These are phyloP conservation scores for Theileria orientalis DNA, from an alignment of 169 alveolate genomes.

Conservation along the genomic window DNA sequence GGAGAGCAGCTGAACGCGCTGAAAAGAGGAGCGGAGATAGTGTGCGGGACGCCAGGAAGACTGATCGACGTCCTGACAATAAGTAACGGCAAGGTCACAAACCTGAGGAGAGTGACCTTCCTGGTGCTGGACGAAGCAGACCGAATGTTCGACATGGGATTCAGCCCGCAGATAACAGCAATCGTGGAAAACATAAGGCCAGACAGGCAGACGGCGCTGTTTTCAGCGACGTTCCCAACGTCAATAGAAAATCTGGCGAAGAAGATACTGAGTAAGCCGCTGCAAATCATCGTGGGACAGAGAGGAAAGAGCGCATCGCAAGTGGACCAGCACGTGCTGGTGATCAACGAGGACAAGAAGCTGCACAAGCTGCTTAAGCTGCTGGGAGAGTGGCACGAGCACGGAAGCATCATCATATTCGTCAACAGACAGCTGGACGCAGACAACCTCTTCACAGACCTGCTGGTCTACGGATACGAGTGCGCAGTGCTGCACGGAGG, in stretches of 20 bases:
- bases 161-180: slow-evolving; percentile 94
- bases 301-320: slow-evolving; percentile 89
- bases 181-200: slow-evolving; percentile 88
- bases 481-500: slow-evolving; percentile 95
- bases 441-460: slow-evolving; percentile 88
- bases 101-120: slow-evolving; percentile 90
- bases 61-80: slow-evolving; percentile 91
- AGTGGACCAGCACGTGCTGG: slow-evolving; percentile 92
- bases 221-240: slow-evolving; percentile 98
- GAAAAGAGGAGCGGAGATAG: slow-evolving; percentile 93
- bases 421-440: slow-evolving; percentile 95
- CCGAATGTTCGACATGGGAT: slow-evolving; percentile 96
- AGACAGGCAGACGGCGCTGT: slow-evolving; percentile 94
- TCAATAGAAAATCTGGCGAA: slow-evolving; percentile 93
- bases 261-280: slow-evolving; percentile 91
- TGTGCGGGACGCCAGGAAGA: slow-evolving; percentile 97
- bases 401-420: slow-evolving; percentile 94
- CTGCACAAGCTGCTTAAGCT: slow-evolving; percentile 89
- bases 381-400: slow-evolving; percentile 93
- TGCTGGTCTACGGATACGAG: slow-evolving; percentile 84
- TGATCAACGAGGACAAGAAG: slow-evolving; percentile 83
- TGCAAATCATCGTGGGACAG: slow-evolving; percentile 92
- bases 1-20: slow-evolving; percentile 87
- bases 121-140: slow-evolving; percentile 99
- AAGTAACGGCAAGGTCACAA: slow-evolving; percentile 88